A percentile compares a stretch with the other conserved stretches of the same genome.
Evolutionary conservation across 108 stramenopile species (phyloP).

Genomic region (Cyclotella baltica): DNA sequence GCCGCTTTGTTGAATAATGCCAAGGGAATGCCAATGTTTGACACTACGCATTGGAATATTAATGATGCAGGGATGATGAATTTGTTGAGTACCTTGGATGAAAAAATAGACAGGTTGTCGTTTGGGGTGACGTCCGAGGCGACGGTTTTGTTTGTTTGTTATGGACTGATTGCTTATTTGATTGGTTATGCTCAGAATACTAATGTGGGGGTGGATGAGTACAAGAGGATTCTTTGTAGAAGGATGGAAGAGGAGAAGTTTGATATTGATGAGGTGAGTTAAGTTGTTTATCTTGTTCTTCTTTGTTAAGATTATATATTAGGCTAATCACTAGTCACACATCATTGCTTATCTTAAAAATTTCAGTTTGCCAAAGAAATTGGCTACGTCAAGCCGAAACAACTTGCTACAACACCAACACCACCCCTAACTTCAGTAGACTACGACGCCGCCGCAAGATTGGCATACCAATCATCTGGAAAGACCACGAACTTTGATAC

Average conservation of each 20-base stretch:
- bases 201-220: slow-evolving; percentile 7
- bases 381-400: background rate
- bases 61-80: background rate
- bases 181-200: slow-evolving; percentile 23
- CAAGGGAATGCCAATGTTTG: background rate
- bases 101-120: slow-evolving; percentile 11
- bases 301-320: background rate
- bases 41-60: background rate
- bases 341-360: background rate
- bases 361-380: slow-evolving; percentile 24
- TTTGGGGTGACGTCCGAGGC: background rate
- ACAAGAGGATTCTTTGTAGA: slow-evolving; percentile 7
- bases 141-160: slow-evolving; percentile 10
- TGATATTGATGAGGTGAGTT: slow-evolving; percentile 26
- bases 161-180: slow-evolving; percentile 14
- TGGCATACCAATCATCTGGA: background rate
- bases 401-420: background rate
- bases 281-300: background rate
- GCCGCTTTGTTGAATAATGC: background rate
- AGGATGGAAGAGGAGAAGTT: slow-evolving; percentile 19
- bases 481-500: background rate
- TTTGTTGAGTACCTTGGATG: slow-evolving; percentile 12
- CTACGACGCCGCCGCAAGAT: slow-evolving; percentile 5
- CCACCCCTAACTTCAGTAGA: background rate
- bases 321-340: background rate